phyloP scores from a whole-genome alignment of 1,139 yeast species.

The Zygoascus sp. region DNA sequence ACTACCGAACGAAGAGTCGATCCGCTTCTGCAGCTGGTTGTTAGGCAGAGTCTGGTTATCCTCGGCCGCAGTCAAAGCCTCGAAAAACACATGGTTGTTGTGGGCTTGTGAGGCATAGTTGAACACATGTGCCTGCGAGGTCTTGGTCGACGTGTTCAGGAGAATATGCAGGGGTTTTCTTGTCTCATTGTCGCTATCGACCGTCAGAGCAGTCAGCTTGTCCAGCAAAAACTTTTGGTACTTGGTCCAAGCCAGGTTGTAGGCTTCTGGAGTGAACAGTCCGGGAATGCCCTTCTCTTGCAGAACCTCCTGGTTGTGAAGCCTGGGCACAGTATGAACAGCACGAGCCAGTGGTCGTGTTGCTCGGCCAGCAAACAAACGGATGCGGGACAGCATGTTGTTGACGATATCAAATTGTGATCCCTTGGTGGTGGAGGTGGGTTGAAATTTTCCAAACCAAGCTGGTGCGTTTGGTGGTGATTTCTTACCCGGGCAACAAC shows the following conservation, averaged over 20 bases:
- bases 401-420: neutral
- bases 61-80: constrained; percentile 47
- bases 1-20: constrained; percentile 40
- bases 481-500: neutral
- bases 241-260: constrained; percentile 71
- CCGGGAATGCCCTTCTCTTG: constrained; percentile 60
- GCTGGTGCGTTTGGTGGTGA: too few species aligned
- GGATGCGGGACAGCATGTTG: neutral
- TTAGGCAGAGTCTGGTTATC: constrained; percentile 33
- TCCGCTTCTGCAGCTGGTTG: constrained; percentile 29
- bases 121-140: constrained; percentile 66
- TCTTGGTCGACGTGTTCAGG: constrained; percentile 64
- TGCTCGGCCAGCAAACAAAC: constrained; percentile 1
- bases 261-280: constrained; percentile 64
- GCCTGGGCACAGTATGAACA: constrained; percentile 63
- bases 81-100: constrained; percentile 85
- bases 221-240: constrained; percentile 68
- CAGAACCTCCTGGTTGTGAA: constrained; percentile 43
- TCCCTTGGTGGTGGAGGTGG: neutral
- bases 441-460: neutral
- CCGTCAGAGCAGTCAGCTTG: constrained; percentile 67
- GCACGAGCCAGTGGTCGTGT: constrained; percentile 26
- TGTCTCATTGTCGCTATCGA: constrained; percentile 66
- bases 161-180: constrained; percentile 74
- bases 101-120: constrained; percentile 89